Conservation (phyloP, 108 stramenopile species). For the Nitzschia putrida region DNA sequence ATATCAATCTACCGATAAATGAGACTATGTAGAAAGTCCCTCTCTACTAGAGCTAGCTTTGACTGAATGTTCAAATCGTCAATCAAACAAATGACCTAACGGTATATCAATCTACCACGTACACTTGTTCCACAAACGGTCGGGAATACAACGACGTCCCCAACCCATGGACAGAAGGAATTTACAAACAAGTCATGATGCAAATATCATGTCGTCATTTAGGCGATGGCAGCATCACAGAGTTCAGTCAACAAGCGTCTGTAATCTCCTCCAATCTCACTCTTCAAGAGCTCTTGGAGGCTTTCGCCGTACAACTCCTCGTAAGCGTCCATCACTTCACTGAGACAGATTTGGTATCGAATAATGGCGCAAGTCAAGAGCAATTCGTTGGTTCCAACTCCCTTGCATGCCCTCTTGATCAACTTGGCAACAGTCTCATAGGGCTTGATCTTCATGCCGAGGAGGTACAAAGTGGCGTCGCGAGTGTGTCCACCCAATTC, state of each 20-base stretch:
- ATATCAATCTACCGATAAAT: too few species aligned
- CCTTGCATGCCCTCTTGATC: constrained; percentile 59
- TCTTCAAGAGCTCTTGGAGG: constrained; percentile 44
- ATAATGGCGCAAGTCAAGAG: constrained; percentile 53
- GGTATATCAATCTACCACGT: too few species aligned
- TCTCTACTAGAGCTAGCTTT: too few species aligned
- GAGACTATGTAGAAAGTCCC: too few species aligned
- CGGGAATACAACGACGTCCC: too few species aligned
- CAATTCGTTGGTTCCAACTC: constrained; percentile 62
- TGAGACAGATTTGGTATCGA: constrained; percentile 53
- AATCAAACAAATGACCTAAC: too few species aligned
- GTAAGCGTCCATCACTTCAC: constrained; percentile 52
- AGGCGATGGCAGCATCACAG: constrained; percentile 34
- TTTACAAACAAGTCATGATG: too few species aligned
- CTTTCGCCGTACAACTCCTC: constrained; percentile 47
- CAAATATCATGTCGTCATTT: background rate
- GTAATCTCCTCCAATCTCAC: constrained; percentile 55
- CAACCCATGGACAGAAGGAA: too few species aligned
- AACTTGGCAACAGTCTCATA: constrained; percentile 55
- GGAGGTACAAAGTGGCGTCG: constrained; percentile 43
- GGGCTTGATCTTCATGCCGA: constrained; percentile 63
- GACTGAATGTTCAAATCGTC: too few species aligned
- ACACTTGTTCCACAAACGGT: too few species aligned
- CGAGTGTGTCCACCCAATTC: constrained; percentile 56
- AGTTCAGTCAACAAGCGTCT: constrained; percentile 44